Conservation (phyloP, 2,329 filamentous ascomycete species). For the Magnaporthiopsis rhizophila region DNA sequence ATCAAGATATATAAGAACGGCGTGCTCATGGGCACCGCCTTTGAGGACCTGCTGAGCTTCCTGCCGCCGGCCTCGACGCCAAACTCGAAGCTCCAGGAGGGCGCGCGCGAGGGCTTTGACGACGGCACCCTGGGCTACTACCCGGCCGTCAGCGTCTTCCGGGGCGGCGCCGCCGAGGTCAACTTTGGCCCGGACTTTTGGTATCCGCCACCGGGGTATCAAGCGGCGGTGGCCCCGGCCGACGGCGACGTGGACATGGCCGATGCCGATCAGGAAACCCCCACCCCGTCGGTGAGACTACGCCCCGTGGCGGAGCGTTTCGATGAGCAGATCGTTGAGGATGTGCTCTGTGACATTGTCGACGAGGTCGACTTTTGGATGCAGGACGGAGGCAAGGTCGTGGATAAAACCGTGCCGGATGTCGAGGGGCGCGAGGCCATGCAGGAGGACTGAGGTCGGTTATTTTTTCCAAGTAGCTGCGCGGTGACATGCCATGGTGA, state of each 20-base stretch:
- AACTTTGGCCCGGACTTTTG: constrained; percentile 95
- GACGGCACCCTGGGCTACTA: constrained; percentile 96
- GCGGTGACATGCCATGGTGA: no score
- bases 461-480: not conserved
- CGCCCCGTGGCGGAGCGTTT: constrained; percentile 70
- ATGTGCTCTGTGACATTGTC: constrained; percentile 84
- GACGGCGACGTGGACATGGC: constrained; percentile 41
- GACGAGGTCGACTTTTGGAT: constrained; percentile 91
- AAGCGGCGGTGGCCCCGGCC: constrained; percentile 14
- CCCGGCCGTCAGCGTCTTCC: constrained; percentile 85
- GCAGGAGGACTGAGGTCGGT: not conserved
- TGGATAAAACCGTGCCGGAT: constrained; percentile 36
- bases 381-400: constrained; percentile 52
- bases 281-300: constrained; percentile 23
- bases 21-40: constrained; percentile 74
- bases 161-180: constrained; percentile 81
- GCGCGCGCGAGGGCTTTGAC: constrained; percentile 78
- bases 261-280: constrained; percentile 21
- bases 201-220: constrained; percentile 63
- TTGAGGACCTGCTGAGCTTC: constrained; percentile 82
- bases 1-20: constrained; percentile 95
- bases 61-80: constrained; percentile 81
- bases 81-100: constrained; percentile 60
- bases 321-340: constrained; percentile 88
- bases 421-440: constrained; percentile 28